Evolutionary conservation across 78 protist species (phyloP), one percentile per base, ranked within the genome.

Genomic region (Dictyostelium purpureum): DNA sequence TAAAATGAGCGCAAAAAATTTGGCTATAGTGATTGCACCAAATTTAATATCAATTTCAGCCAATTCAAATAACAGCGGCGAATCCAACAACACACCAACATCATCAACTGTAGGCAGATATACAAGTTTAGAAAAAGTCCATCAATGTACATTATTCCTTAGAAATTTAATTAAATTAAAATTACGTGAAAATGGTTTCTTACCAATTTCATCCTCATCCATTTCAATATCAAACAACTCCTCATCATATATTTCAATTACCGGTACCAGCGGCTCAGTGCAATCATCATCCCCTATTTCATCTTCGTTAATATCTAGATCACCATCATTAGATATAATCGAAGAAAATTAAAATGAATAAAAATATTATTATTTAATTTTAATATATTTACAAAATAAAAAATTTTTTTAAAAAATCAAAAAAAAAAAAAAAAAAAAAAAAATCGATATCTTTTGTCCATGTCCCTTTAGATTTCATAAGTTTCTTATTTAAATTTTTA

Each of bases 251-350:
- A 43, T 66, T 14, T 79, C 88, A 14, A 51, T 75, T 67, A 63
- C 77, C 12, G 70, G 77, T 1, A 54, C 90, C 7, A 24, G 24
- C 33, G 71, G 35, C 16, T 67, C 78, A 5, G 24, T 38, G 18
- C 33, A 43, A 26, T 35, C 63, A 1, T 51, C 49, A 24, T 61
- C 82, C 4, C 92, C 75, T 26, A 35, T 74, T 14, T 71, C 92
- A 1, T 85, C 92, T 38, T 71, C 82, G 33, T 70, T 79, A 61
- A 85, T 85, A 19, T 85, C 92, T 5, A 19, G 92, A 21, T 85
- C 92, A 18, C 92, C 92, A 2, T 85, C 92, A 7, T n/a, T 85
- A 14, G 82, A 85, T 70, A 83, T 83, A 19, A 42, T 18, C 14
- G 90, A 83, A 71, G 90, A 83, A 63, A 16, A 56, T 11, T 56